Base-by-base conservation (phyloP, 208 protist genomes). In the Trypanosoma vivax region DNA sequence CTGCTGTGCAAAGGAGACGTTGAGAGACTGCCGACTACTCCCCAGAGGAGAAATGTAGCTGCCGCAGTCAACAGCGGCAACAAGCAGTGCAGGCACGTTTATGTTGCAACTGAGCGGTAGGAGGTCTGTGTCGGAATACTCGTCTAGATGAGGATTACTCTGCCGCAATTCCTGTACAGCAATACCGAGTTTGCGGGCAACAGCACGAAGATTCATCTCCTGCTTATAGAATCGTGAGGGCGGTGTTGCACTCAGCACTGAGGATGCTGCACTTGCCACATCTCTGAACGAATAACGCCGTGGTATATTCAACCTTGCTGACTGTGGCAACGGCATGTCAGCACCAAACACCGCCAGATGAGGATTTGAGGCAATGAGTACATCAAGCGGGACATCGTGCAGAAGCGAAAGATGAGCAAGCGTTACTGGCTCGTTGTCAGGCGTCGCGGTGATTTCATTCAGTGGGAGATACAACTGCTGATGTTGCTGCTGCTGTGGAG, bases 361-460 rank as follows among this genome's bases (percentile, higher is more conserved):
- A 5, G 77, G 73, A 33, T 79, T 85, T 40, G 59, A 40, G 38
- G 57, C 34, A 13, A 64, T 25, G 23, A 80, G 60, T 29, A 27
- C 47, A 24, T 48, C 23, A 10, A 71, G 21, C 9, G 72, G 31
- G 18, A 72, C 18, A 43, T 68, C 52, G 43, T 84, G 60, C 41
- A 72, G 21, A 25, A 70, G 64, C 0, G 72, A 46, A 5, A 79
- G 24, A 52, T 70, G 58, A 31, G 50, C 34, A 10, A 84, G 53
- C 14, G 76, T 78, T 16, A 50, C 49, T 2, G 76, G 62, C 45
- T 70, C 68, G 49, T 70, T 63, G 38, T 62, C 57, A 9, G 45
- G 62, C 18, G 64, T 65, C 1, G 42, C 40, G 5, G 50, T n/a
- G 28, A n/a, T 34, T 38, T 57, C 40, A 13, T 18, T 28, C 35